Conservation (phyloP, 352 stramenopile genomes). For the Peronospora tabacina region DNA sequence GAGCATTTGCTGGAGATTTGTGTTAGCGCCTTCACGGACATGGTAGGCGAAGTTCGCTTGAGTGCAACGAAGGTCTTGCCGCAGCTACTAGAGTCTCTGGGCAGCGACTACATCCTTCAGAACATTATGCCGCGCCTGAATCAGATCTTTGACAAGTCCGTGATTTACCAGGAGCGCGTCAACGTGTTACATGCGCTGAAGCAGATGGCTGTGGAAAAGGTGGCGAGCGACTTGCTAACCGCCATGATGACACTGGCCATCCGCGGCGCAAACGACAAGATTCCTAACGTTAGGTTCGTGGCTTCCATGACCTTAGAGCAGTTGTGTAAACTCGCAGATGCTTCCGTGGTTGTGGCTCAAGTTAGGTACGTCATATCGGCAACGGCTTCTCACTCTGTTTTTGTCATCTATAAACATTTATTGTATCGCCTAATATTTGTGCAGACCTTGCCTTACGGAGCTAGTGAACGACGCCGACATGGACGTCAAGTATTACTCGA, state of each 20-base stretch:
- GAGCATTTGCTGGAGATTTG: conserved; percentile 85
- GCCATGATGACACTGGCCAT: conserved; percentile 64
- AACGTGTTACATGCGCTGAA: conserved; percentile 75
- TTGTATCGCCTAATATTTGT: background rate
- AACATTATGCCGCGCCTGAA: conserved; percentile 70
- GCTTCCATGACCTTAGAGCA: conserved; percentile 80
- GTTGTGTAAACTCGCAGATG: conserved; percentile 73
- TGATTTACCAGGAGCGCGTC: conserved; percentile 83
- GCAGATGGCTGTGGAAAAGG: conserved; percentile 69
- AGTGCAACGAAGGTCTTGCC: conserved; percentile 85
- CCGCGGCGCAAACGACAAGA: conserved; percentile 72
- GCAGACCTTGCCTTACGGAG: conserved; percentile 65
- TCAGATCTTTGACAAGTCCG: conserved; percentile 80
- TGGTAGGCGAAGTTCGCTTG: conserved; percentile 92
- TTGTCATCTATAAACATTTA: background rate
- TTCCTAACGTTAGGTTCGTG: conserved; percentile 85
- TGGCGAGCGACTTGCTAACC: conserved; percentile 54
- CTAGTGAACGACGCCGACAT: conserved; percentile 72
- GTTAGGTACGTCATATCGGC: conserved; percentile 42
- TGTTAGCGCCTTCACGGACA: conserved; percentile 88
- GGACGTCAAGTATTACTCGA: conserved; percentile 86
- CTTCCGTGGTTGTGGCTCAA: conserved; percentile 57
- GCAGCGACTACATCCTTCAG: conserved; percentile 78
- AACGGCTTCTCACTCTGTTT: background rate
- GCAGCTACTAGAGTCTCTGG: conserved; percentile 64